These are phyloP conservation scores for Monilinia vaccinii-corymbosi DNA, from an alignment of 2,329 filamentous ascomycete species.

Conservation along the genomic window DNA sequence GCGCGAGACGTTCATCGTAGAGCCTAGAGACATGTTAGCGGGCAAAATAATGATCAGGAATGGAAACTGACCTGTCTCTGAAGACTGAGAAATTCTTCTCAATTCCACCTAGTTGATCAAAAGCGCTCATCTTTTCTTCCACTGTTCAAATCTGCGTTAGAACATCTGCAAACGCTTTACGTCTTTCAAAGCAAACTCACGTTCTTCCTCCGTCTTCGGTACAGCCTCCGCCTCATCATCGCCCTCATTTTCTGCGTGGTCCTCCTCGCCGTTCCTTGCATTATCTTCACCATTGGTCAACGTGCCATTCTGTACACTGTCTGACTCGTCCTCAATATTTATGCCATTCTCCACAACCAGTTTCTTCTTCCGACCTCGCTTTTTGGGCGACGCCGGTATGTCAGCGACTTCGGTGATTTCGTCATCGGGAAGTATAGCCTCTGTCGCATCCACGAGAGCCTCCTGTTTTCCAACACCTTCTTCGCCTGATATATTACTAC, in stretches of 20 bases:
- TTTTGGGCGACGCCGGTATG: constrained; percentile 27
- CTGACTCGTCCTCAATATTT: constrained; percentile 19
- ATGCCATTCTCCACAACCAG: constrained; percentile 22
- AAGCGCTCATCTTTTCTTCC: constrained; percentile 68
- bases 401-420: constrained; percentile 26
- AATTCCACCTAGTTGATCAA: constrained; percentile 69
- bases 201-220: constrained; percentile 55
- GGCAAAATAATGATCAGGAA: neutral
- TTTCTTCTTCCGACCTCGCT: constrained; percentile 31
- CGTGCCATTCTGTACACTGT: constrained; percentile 15
- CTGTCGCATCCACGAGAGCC: constrained; percentile 32
- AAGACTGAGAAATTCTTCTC: constrained; percentile 85
- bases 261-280: constrained; percentile 39
- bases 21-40: constrained; percentile 45
- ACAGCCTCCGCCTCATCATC: constrained; percentile 47
- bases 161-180: neutral
- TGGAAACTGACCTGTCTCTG: constrained; percentile 56
- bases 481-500: constrained; percentile 27
- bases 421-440: constrained; percentile 35
- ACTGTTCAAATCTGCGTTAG: constrained; percentile 40
- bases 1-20: constrained; percentile 78
- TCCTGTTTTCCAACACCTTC: constrained; percentile 41
- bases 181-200: constrained; percentile 34
- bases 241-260: constrained; percentile 44
- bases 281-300: constrained; percentile 24